Percentiles rank a stretch among this genome's conserved stretches.
Evolutionary conservation across 306 rosid species (phyloP).

Genomic region (Prunus mongolica): DNA sequence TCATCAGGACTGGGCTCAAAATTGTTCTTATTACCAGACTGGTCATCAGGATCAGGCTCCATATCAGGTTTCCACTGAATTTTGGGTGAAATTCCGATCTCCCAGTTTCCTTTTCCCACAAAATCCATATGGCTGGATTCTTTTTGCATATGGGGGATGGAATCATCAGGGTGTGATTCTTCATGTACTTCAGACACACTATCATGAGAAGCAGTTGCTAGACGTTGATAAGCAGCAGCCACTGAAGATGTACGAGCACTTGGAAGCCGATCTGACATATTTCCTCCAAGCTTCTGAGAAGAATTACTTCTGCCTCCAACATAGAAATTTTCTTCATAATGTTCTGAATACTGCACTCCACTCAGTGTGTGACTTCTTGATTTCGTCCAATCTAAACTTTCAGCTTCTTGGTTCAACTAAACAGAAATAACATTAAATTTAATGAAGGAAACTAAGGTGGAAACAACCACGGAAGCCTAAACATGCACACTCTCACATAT

Average conservation of each 20-base stretch:
- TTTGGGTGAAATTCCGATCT: constrained; percentile 21
- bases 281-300: constrained; percentile 83
- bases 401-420: constrained; percentile 87
- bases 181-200: constrained; percentile 35
- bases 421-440: constrained; percentile 29
- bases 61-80: constrained; percentile 24
- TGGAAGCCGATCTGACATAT: constrained; percentile 36
- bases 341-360: constrained; percentile 44
- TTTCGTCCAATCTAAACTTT: constrained; percentile 90
- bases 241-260: constrained; percentile 73
- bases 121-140: constrained; percentile 25
- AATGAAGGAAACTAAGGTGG: constrained; percentile 6
- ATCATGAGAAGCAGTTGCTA: constrained; percentile 34
- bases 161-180: constrained; percentile 48
- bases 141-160: constrained; percentile 19
- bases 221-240: constrained; percentile 71
- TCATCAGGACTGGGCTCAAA: constrained; percentile 58
- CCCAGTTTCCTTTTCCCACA: constrained; percentile 23
- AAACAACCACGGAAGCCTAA: constrained; percentile 8
- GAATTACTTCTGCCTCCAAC: constrained; percentile 31
- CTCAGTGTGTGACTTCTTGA: constrained; percentile 70
- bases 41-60: constrained; percentile 61
- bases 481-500: neutral
- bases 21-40: constrained; percentile 25
- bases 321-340: constrained; percentile 41